Evolutionary conservation across 495 filamentous ascomycete genomes (phyloP).

Genomic region (Lepidopterella palustris): DNA sequence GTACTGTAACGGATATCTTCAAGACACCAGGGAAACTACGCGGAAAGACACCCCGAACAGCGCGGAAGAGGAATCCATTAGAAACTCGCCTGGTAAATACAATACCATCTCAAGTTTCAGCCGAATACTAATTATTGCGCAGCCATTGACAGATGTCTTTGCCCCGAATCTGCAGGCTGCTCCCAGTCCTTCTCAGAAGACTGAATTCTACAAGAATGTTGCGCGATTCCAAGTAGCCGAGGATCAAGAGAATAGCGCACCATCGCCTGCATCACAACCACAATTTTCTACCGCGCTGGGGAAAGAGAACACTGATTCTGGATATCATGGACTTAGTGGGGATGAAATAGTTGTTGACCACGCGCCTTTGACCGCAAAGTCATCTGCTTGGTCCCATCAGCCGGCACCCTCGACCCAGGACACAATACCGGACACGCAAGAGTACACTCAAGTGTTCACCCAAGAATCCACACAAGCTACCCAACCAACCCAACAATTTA

Average conservation of each 20-base stretch:
- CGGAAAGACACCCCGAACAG: conserved; percentile 86
- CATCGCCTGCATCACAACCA: background rate
- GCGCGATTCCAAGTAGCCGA: conserved; percentile 27
- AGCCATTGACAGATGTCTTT: conserved; percentile 84
- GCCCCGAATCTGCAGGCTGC: conserved; percentile 39
- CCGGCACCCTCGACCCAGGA: conserved; percentile 18
- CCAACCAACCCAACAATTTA: conserved; percentile 21
- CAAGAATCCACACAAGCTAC: conserved; percentile 11
- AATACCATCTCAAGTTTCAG: background rate
- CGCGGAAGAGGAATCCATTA: conserved; percentile 57
- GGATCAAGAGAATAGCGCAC: conserved; percentile 1
- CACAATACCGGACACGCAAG: conserved; percentile 14
- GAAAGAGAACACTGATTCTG: conserved; percentile 55
- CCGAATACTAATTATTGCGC: conserved; percentile 16
- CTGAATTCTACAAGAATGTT: conserved; percentile 22
- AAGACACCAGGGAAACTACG: conserved; percentile 93
- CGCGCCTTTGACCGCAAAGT: conserved; percentile 15
- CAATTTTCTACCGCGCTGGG: background rate
- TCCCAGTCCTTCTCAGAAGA: conserved; percentile 21
- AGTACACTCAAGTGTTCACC: conserved; percentile 18
- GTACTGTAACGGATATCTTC: conserved; percentile 84
- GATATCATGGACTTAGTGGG: conserved; percentile 72
- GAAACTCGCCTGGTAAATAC: conserved; percentile 62
- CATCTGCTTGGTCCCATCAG: background rate
- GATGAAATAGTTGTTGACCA: conserved; percentile 44